Evolutionary conservation across 2,329 filamentous ascomycete genomes (phyloP), one percentile per base, ranked within the genome.

Genomic region (Cladophialophora exuberans): DNA sequence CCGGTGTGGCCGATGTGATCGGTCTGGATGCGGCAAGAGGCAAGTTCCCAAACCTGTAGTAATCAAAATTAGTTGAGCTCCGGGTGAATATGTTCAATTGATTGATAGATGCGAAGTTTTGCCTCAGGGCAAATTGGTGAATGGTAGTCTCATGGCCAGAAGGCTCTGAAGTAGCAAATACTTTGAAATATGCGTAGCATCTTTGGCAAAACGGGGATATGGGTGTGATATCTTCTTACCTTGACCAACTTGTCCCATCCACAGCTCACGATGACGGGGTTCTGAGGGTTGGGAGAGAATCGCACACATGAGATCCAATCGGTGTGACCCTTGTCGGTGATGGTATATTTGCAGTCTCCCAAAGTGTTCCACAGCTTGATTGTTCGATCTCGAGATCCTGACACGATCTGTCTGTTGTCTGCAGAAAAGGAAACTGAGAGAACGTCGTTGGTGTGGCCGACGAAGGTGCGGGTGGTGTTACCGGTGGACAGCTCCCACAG

Each of bases 101-200:
- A 49, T 22, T 25, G 15, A 26, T n/a, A 42, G 15, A 26, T n/a
- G 33, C 20, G 18, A n/a, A 13, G 22, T 17, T 25, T 44, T 65
- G 69, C 70, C 73, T 95, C 90, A 95, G 90, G 82, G 83, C 84
- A 83, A n/a, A n/a, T 83, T 81, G 89, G 91, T 93, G 88, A 88
- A 85, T 83, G 80, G 82, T 95, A 86, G 90, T 99, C 93, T 99
- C 94, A 97, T 96, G 78, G 90, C 92, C 84, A 45, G 76, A 77
- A 80, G 71, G 90, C 91, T 99, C 94, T 97, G 93, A 97, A 99
- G 94, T 97, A 97, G 94, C 94, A 97, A 97, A 97, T 97, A 97
- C 92, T 90, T 91, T 62, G 28, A n/a, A n/a, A 51, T 81, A 78
- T 77, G 86, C 84, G 88, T 85, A 88, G 83, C 93, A 97, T 97